Evolutionary conservation across 2,329 filamentous ascomycete genomes (phyloP).

Genomic region (Cordyceps cicadae): DNA sequence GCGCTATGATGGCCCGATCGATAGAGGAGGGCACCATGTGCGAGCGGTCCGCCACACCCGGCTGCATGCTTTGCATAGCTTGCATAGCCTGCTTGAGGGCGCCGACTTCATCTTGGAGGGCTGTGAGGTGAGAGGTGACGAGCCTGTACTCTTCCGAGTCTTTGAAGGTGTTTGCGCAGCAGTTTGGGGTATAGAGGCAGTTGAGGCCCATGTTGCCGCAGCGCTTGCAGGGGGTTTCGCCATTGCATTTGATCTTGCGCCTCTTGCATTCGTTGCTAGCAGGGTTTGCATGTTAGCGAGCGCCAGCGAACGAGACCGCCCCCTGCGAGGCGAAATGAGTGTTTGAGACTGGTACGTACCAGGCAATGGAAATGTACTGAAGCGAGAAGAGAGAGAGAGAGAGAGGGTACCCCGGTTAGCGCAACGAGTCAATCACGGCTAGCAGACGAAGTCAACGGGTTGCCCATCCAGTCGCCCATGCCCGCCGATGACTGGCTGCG

Average conservation of each 20-base stretch:
- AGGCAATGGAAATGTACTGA: conserved; percentile 54
- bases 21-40: conserved; percentile 34
- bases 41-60: conserved; percentile 31
- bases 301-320: background rate
- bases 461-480: background rate
- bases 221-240: conserved; percentile 57
- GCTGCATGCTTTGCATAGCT: conserved; percentile 42
- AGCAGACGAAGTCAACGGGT: background rate
- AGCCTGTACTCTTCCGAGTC: conserved; percentile 85
- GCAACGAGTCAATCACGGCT: background rate
- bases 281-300: background rate
- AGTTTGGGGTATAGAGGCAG: conserved; percentile 59
- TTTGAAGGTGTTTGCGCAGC: conserved; percentile 71
- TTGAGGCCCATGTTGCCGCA: conserved; percentile 60
- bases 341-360: conserved; percentile 32
- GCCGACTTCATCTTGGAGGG: conserved; percentile 78
- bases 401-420: conserved; percentile 1
- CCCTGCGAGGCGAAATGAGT: background rate
- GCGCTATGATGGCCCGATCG: conserved; percentile 32
- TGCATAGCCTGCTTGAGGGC: conserved; percentile 65
- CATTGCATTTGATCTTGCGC: conserved; percentile 70
- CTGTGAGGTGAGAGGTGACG: conserved; percentile 65
- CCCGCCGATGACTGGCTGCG: background rate
- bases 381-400: background rate
- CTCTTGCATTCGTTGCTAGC: conserved; percentile 63